Base-by-base conservation (phyloP, 192 early-diverging fungal genomes). In the Chytriomyces confervae region DNA sequence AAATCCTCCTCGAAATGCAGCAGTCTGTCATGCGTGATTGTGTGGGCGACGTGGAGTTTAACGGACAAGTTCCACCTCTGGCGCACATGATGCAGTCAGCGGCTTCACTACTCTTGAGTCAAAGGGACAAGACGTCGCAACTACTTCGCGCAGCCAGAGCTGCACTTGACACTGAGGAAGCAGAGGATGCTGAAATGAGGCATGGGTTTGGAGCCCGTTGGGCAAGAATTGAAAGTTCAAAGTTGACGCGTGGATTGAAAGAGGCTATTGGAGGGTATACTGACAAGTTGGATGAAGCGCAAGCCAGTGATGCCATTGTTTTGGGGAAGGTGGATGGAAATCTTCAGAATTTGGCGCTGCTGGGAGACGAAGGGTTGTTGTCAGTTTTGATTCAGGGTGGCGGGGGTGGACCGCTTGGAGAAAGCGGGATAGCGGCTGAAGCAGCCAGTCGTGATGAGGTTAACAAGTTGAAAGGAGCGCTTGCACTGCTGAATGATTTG, bases 401-500 rank as follows among this genome's bases (percentile, higher is more conserved):
- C 5, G 63, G 29, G n/a, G 18, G 20, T 27, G 63, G 49, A 44
- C 9, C 69, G 10, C n/a, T 23, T 50, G 69, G 13, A 50, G 69
- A 13, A 20, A 50, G 62, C 10, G 62, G 27, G 16, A 27, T 29
- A 0, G 10, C 16, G 5, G 62, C 23, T 11, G 72, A 74, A 4
- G 49, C 24, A 16, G 24, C 13, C 23, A 61, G 61, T 9, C 20
- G 8, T 7, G 62, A 74, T 8, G 72, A 62, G 5, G 62, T 74
- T 2, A 45, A 62, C 18, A 74, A 74, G 45, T 63, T 74, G 57
- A 61, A 62, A 45, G 72, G 24, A 46, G 72, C 45, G 24, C 16
- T 74, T 20, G 29, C 72, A 23, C 44, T 74, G 45, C 62, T 74
- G 72, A 74, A 62, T 74, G 72, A 74, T 16, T 44, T 74, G 23